Evolutionary conservation across 129 eudicot genomes (phyloP), one percentile per base, ranked within the genome.

Genomic region (Arctium lappa): DNA sequence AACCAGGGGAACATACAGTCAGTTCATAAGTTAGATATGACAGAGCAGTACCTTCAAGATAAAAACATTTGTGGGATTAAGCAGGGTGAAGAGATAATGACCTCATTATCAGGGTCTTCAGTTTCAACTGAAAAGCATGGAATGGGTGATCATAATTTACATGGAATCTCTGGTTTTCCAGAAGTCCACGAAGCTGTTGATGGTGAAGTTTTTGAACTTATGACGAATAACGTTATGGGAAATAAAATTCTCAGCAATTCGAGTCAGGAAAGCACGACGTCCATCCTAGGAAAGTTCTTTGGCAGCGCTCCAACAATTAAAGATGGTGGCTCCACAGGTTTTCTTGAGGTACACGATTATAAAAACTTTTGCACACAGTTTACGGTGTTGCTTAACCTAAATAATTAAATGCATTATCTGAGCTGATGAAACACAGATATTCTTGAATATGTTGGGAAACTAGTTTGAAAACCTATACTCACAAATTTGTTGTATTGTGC

Each of bases 241-340:
- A 86, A 83, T 75, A 86, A 85, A 60, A 56, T 86, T 72, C 83
- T 76, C 76, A 85, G 84, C 63, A 89, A 80, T 72, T 85, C 92
- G 11, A 83, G 77, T 79, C 83, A 80, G 88, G 90, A 80, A 75
- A 73, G 82, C 34, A 82, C 98, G 72, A 87, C 92, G n/a, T 90
- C 97, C 78, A 86, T 93, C 42, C 87, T 93, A 1, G 95, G 93
- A 44, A 93, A 96, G 86, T 81, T 93, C 65, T 89, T 93, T 81
- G 89, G 99, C 76, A 86, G 87, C 77, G 76, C 89, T 37, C 72
- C 82, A 71, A 48, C 89, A 5, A 39, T 77, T 27, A 85, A 88
- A 78, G 84, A 79, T 44, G 78, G 76, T 46, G 87, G 63, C 33
- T 72, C 97, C 71, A 16, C 87, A n/a, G 80, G 73, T 73, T 84